Base-by-base conservation (phyloP, 2,329 filamentous ascomycete species). In the Cordyceps javanica region DNA sequence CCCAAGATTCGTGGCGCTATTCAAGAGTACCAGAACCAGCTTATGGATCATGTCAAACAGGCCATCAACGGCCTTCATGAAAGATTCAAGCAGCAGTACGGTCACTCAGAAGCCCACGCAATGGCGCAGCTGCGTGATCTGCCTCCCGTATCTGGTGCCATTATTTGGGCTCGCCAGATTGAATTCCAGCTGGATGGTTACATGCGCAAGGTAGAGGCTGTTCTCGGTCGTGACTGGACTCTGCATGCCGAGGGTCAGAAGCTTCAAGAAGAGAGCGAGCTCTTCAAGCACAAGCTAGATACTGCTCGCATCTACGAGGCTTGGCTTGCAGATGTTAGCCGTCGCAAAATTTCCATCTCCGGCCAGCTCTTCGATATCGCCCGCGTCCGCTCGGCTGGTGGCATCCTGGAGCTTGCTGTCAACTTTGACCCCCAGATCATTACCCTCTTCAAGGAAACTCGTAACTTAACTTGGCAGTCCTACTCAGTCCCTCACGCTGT, bases 1-100 rank as follows among this genome's bases (percentile, higher is more conserved):
- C 94, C 94, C n/a, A 99, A 99, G 80, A 97, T 99, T 74, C 88
- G 94, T 63, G 92, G 95, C 64, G 95, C 94, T 57, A 99, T 99
- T 67, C 90, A 91, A 44, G 93, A 99, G 74, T 99, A 99, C 70
- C 94, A 99, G 72, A 94, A 93, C 5, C 92, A 97, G 72, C 85
- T 99, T 34, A 96, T 99, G 70, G 92, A 97, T 66, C 96, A 96
- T 65, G 94, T 99, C 66, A 97, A 97, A 72, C 87, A 91, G 68
- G 95, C 96, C 68, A 99, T 99, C 65, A 87, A 90, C 44, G 86
- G 87, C 5, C 81, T 99, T 28, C 95, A 99, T 66, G 91, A 97
- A 75, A 89, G 94, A 30, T 99, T 97, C 80, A 99, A 97, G 76
- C 91, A 96, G 70, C 94, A 99, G 69, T 99, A 99, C 72, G 95